Evolutionary conservation across 208 protist genomes (phyloP), one percentile per base, ranked within the genome.

Genomic region (Herpetomonas tarakana): DNA sequence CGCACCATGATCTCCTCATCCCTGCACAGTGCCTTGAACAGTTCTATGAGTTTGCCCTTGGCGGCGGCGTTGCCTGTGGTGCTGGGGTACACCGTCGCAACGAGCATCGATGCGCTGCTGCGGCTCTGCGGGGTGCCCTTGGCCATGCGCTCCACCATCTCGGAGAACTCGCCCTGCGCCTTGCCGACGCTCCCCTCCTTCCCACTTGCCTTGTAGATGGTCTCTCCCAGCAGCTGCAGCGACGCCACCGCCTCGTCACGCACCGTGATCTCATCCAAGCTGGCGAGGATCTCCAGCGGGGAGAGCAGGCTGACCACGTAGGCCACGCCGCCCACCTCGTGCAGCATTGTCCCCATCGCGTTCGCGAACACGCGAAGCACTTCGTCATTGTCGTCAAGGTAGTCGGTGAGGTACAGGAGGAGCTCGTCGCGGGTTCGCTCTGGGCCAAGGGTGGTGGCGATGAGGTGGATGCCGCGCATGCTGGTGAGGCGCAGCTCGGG

Each of bases 371-470:
- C 97, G 2, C 98, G 85, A 29, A 99, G 77, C 19, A 99, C 97
- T 71, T 99, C 98, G 67, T 99, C 98, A 76, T 99, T 98, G 74
- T 99, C 98, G 59, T 99, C 98, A 26, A 98, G 86, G 53, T 92
- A 92, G 97, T 98, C 97, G 30, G 94, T 97, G 14, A 99, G 81
- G 70, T 98, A 99, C 24, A 97, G 94, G 6, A 99, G 79, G 16
- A 99, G 83, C 74, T 99, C 98, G 21, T 92, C 75, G 29, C 98
- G 79, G 0, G 98, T 99, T 27, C 97, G 79, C 63, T 99, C 89
- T 4, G 91, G 83, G 19, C 98, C 98, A 19, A 99, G 88, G 2
- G 97, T 98, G 25, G 92, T 77, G 1, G 97, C 91, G 81, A 99
- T 99, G 54, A 98, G 90, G 62, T 91, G 83, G n/a, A 99, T 89